Evolutionary conservation across 768 basidiomycete genomes (phyloP), one percentile per base, ranked within the genome.

Genomic region (Hygrophorus russula): DNA sequence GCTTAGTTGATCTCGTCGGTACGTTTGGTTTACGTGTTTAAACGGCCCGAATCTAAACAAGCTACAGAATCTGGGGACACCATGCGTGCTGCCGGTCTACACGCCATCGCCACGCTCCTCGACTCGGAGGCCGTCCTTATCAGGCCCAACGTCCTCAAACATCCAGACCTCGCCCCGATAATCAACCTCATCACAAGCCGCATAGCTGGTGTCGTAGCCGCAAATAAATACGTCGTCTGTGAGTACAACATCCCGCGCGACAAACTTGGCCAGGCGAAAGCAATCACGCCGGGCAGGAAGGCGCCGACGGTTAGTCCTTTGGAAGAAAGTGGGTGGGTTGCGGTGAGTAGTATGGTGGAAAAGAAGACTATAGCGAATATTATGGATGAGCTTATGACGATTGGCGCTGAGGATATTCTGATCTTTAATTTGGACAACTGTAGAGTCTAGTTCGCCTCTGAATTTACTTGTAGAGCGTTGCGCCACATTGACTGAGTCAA

Each of bases 21-120:
- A 49, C 54, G 80, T 69, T n/a, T 18, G 32, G 13, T 14, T 13
- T 15, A 35, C 13, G 33, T 14, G 14, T 13, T 45, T 39, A 10
- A 15, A 9, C 7, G 11, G 12, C 29, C 24, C 28, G 14, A 35
- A 5, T 35, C 30, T 39, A 2, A 31, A 31, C 19, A 24, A 24
- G 7, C 38, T 38, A 32, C 58, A 93, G 94, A 98, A 65, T 99
- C 94, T 13, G 96, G 96, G 34, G 96, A 99, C 55, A 99, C 96
- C 6, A 99, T 99, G 96, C 88, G 94, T 28, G 96, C 94, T 28
- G 94, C 94, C 0, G 96, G 94, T 30, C 70, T 98, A 44, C 87
- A 87, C 59, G 80, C 94, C 32, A 97, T 99, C 54, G 84, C 81
- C 11, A 97, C 91, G 8, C 59, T 99, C 9, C 74, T 99, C 43